Percentiles rank a stretch among this genome's conserved stretches.
Evolutionary conservation across 208 protist genomes (phyloP).

Genomic region (Crithidia brevicula): DNA sequence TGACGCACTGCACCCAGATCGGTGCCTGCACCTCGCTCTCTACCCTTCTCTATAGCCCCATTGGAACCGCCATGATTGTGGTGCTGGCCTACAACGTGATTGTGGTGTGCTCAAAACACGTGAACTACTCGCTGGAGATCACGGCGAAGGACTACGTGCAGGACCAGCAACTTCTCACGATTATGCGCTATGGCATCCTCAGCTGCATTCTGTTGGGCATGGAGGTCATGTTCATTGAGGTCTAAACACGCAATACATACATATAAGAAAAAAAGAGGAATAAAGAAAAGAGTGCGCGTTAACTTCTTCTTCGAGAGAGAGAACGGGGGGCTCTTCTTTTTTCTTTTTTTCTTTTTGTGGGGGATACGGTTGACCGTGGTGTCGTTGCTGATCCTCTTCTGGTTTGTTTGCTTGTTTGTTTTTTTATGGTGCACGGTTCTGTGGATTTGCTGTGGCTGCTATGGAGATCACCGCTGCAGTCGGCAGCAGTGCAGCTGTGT

Average conservation of each 20-base stretch:
- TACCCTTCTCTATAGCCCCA: conserved; percentile 78
- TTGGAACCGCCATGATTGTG: conserved; percentile 76
- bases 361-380: no score
- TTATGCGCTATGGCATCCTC: conserved; percentile 88
- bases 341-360: background rate
- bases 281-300: conserved; percentile 19
- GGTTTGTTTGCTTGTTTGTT: background rate
- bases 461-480: no score
- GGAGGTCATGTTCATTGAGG: conserved; percentile 88
- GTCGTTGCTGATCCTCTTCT: background rate
- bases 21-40: conserved; percentile 60
- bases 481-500: no score
- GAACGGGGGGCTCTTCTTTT: no score
- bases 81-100: conserved; percentile 89
- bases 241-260: no score
- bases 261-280: conserved; percentile 24
- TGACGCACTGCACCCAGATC: conserved; percentile 62
- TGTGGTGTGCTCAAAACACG: conserved; percentile 82
- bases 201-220: conserved; percentile 81
- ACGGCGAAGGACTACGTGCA: conserved; percentile 92
- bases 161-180: conserved; percentile 83
- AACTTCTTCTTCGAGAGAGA: no score
- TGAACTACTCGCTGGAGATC: conserved; percentile 86
- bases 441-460: no score
- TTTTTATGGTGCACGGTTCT: conserved; percentile 5